Percentiles rank a stretch among this genome's conserved stretches.
Conservation (phyloP, 345 rosid species). For the Cardamine chenopodiifolia region DNA sequence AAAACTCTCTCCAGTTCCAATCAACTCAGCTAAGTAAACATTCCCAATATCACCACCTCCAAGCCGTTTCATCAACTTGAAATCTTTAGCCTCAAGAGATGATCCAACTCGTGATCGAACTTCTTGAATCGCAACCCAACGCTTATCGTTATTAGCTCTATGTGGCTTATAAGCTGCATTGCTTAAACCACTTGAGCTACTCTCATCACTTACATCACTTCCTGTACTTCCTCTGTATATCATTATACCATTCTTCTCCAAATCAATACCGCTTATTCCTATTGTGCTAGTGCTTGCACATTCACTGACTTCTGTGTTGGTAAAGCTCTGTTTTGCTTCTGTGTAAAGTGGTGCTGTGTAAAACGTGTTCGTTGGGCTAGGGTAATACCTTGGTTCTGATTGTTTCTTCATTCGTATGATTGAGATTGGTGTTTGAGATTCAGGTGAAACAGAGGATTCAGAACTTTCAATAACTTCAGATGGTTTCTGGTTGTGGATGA, state of each 20-base stretch:
- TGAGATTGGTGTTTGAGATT: constrained; percentile 47
- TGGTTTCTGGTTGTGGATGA: constrained; percentile 51
- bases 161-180: constrained; percentile 73
- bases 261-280: constrained; percentile 53
- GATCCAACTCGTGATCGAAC: constrained; percentile 58
- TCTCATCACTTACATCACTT: constrained; percentile 89
- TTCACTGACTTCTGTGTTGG: constrained; percentile 70
- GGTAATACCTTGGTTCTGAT: constrained; percentile 49
- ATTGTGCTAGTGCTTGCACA: constrained; percentile 57
- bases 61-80: constrained; percentile 56
- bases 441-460: constrained; percentile 46
- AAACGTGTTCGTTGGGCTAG: constrained; percentile 68
- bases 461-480: constrained; percentile 46
- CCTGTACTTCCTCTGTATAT: constrained; percentile 71
- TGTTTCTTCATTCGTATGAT: constrained; percentile 45
- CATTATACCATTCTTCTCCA: constrained; percentile 62
- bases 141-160: constrained; percentile 68
- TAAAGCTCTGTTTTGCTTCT: constrained; percentile 75
- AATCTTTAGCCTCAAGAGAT: constrained; percentile 52
- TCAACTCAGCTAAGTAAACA: constrained; percentile 80
- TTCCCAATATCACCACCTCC: constrained; percentile 93
- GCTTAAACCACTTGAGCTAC: constrained; percentile 81
- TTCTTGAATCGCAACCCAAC: constrained; percentile 90
- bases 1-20: constrained; percentile 64
- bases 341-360: constrained; percentile 57